Evolutionary conservation across 805 yeast genomes (phyloP).

Genomic region (Candida piceae): DNA sequence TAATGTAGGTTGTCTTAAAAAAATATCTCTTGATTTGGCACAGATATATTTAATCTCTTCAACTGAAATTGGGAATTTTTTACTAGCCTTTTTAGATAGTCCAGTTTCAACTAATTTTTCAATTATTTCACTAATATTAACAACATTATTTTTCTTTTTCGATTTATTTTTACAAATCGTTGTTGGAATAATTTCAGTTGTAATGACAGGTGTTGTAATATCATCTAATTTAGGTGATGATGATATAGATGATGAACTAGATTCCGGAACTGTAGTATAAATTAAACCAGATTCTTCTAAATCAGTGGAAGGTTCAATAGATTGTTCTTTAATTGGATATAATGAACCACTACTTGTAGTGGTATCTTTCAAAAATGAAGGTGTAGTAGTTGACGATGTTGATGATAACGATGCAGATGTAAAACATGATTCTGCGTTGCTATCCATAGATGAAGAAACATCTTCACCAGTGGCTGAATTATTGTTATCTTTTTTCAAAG

Average conservation of each 20-base stretch:
- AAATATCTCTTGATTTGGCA: constrained; percentile 53
- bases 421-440: constrained; percentile 36
- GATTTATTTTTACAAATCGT: background rate
- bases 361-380: constrained; percentile 15
- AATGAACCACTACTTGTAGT: constrained; percentile 4
- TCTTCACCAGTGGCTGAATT: constrained; percentile 5
- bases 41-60: constrained; percentile 55
- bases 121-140: constrained; percentile 60
- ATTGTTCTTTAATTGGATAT: constrained; percentile 30
- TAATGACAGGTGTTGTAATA: background rate
- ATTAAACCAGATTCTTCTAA: constrained; percentile 4
- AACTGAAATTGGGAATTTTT: constrained; percentile 45
- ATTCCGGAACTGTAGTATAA: background rate
- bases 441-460: constrained; percentile 36
- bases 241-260: background rate
- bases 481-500: constrained; percentile 4
- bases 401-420: constrained; percentile 27
- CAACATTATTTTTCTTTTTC: background rate
- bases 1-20: constrained; percentile 59
- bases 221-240: background rate
- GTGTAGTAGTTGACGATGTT: constrained; percentile 24
- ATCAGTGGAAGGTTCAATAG: constrained; percentile 28
- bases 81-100: constrained; percentile 35
- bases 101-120: constrained; percentile 54
- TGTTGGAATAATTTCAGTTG: background rate